These are phyloP conservation scores for Zymoseptoria crescenta DNA, from an alignment of 2,329 filamentous ascomycete species.

Conservation along the genomic window DNA sequence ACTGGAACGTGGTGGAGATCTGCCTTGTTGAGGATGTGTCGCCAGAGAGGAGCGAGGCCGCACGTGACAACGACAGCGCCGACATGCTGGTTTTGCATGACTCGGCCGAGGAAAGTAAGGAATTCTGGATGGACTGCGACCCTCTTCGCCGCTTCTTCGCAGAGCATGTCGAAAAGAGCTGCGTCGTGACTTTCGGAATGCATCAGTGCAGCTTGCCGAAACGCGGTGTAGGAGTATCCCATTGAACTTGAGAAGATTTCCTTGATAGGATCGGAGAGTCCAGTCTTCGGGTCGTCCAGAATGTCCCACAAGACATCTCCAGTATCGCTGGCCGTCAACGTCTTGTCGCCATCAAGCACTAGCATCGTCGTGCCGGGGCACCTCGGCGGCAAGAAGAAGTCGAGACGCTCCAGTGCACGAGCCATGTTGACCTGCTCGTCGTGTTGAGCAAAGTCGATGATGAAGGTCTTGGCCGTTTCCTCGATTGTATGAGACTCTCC, in stretches of 20 bases:
- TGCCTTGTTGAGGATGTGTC: conserved; percentile 42
- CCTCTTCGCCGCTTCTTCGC: conserved; percentile 36
- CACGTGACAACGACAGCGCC: conserved; percentile 48
- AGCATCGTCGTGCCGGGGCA: conserved; percentile 38
- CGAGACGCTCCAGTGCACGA: conserved; percentile 23
- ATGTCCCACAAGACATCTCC: conserved; percentile 48
- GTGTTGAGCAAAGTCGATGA: neutral
- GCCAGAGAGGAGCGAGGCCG: conserved; percentile 49
- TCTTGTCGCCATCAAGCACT: conserved; percentile 53
- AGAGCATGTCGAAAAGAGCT: conserved; percentile 38
- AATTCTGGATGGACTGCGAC: conserved; percentile 45
- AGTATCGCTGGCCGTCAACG: conserved; percentile 45
- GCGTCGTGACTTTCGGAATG: conserved; percentile 37
- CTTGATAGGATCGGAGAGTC: conserved; percentile 39
- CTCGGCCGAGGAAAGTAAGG: conserved; percentile 34
- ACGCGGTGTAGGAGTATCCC: conserved; percentile 48
- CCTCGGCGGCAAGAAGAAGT: conserved; percentile 25
- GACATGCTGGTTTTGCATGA: conserved; percentile 31
- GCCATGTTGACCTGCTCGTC: conserved; percentile 34
- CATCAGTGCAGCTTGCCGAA: conserved; percentile 47
- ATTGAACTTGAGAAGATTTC: conserved; percentile 41
- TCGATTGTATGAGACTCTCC: neutral
- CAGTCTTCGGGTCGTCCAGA: conserved; percentile 34
- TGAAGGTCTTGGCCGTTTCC: neutral
- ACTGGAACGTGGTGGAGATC: conserved; percentile 42